These are phyloP conservation scores for Boletus tomentosulus DNA, from an alignment of 768 basidiomycete species.

Conservation along the genomic window DNA sequence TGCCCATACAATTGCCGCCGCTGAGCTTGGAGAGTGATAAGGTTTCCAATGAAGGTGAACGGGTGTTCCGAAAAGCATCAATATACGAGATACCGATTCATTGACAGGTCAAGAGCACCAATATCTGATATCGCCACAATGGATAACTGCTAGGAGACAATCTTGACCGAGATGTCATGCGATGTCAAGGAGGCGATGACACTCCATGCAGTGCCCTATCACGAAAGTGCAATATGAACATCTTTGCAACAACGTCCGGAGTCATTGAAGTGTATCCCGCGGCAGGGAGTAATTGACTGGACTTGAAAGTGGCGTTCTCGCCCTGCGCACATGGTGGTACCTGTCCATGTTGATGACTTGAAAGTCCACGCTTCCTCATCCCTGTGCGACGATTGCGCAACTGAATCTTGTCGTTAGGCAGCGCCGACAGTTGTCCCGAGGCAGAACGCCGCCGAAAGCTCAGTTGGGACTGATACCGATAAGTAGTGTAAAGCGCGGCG, in stretches of 20 bases:
- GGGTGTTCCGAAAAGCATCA: neutral
- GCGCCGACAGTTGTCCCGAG: neutral
- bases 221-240: neutral
- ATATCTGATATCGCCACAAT: neutral
- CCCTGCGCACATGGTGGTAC: too few species aligned
- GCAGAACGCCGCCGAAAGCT: neutral
- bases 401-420: neutral
- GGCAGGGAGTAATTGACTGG: neutral
- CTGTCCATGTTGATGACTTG: too few species aligned
- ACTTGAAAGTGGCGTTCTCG: too few species aligned
- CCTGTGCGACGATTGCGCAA: neutral
- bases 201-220: conserved; percentile 5
- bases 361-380: neutral
- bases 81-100: neutral
- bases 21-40: conserved; percentile 12
- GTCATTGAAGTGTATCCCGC: neutral
- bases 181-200: conserved; percentile 10
- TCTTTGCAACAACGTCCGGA: conserved; percentile 7
- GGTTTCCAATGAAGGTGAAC: conserved; percentile 7
- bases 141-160: neutral
- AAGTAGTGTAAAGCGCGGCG: too few species aligned
- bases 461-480: neutral
- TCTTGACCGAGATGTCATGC: neutral
- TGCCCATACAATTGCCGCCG: conserved; percentile 6
- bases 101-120: neutral